Evolutionary conservation across 1,139 yeast species (phyloP), one percentile per base, ranked within the genome.

Genomic region (Lodderomyces orthopsilosis): DNA sequence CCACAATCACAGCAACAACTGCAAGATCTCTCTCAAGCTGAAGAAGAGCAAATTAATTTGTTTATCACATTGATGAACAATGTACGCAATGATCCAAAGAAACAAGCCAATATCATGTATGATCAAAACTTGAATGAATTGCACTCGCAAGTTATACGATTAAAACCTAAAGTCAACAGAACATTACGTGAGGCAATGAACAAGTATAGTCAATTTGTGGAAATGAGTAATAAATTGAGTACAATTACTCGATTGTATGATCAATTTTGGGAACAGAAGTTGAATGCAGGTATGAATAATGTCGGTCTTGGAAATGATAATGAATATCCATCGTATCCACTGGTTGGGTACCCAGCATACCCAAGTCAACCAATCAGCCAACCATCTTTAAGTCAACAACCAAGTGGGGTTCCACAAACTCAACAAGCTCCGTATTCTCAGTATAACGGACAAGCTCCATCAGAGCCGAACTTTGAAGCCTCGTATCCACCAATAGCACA

Each of bases 231-330:
- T 38, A 89, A 93, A 57, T 75, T 93, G 43, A 82, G 87, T 41
- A 85, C 94, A 2, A 85, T 90, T 26, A 79, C 85, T 55, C 74
- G 86, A 48, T 73, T 85, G 39, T 93, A 93, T 57, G 96, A 93
- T 60, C 79, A 79, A 48, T 74, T 86, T 43, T 70, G 91, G 48
- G 96, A 93, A 52, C 75, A 79, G 32, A 75, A 90, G 59, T 68
- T 85, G 42, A 65, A 68, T 27, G 65, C 65, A 50, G 78, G 79
- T 1, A 77, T 77, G 54, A 70, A 70, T 9, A 59, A 55, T 41
- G 75, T 45, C 17, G 32, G 39, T n/a, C 17, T 38, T 21, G 21
- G 26, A 9, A 9, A 14, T 12, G 21, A 17, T n/a, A 14, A 14
- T 12, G 30, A 37, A 18, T 17, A 43, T 26, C 30, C 38, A 18